Base-by-base conservation (phyloP, 2,329 filamentous ascomycete species). In the Microcyclospora pomicola region DNA sequence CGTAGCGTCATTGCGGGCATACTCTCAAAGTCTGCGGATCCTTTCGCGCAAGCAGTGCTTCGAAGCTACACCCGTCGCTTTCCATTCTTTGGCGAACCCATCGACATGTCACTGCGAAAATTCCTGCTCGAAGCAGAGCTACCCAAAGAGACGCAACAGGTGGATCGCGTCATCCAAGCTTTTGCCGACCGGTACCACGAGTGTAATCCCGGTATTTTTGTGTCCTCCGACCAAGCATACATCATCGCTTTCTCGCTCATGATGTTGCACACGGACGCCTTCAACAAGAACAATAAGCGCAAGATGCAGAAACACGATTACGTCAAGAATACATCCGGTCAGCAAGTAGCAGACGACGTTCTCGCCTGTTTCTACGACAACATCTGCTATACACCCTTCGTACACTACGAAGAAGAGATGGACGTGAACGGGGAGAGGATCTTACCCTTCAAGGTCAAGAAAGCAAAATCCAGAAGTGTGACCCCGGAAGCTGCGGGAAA, bases 271-370 rank as follows among this genome's bases (percentile, higher is more conserved):
- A 96, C 91, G 0, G 91, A 98, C 56, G 84, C 93, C n/a, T 96
- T 96, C 74, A 98, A 98, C 68, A 94, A 93, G 63, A 98, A 96
- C 66, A 96, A 96, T 65, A 96, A 96, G 64, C 75, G 91, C 59
- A 98, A 98, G 62, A 98, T 98, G 91, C 86, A 93, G 55, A 92
- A 93, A 56, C 65, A 73, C 1, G 91, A 96, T 54, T 98, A 98
- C 60, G 71, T 96, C 49, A 95, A 92, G 61, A 96, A 96, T 57
- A 92, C 87, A 0, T 78, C 77, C 15, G 86, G 83, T 2, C 87
- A 96, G 56, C 83, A 83, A 11, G 82, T 96, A n/a, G 83, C 82
- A 37, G 83, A 92, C 48, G 88, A 96, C 47, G 82, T 96, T 31
- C 68, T 96, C 11, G 86, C 86, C 53, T 95, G 88, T 56, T 92